These are phyloP conservation scores for Fragaria ananassa DNA, from an alignment of 306 rosid species.

Conservation along the genomic window DNA sequence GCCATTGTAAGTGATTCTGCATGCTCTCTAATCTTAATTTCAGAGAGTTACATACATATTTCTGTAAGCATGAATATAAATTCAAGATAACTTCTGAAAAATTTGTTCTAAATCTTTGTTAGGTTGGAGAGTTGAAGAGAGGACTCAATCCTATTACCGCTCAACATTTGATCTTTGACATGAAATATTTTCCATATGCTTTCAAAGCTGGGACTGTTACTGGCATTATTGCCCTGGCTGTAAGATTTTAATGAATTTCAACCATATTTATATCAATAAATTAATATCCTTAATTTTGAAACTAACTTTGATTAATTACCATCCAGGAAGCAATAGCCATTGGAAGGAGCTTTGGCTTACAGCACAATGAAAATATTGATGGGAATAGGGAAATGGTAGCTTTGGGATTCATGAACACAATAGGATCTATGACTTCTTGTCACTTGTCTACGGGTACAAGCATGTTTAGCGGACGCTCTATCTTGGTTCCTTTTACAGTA, in stretches of 20 bases:
- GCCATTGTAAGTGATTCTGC: constrained; percentile 35
- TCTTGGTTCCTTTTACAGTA: too few species aligned
- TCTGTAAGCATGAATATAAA: too few species aligned
- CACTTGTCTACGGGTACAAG: constrained; percentile 78
- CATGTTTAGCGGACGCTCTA: too few species aligned
- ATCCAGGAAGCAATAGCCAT: constrained; percentile 93
- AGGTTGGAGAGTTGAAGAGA: constrained; percentile 79
- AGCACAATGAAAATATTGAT: constrained; percentile 67
- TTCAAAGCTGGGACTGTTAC: constrained; percentile 51
- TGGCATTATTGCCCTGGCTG: constrained; percentile 74
- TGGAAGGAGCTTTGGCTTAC: constrained; percentile 78
- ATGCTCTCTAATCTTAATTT: not conserved
- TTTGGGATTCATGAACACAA: constrained; percentile 76
- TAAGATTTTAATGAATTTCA: constrained; percentile 27
- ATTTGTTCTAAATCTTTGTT: not conserved
- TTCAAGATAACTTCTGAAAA: too few species aligned
- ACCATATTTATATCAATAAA: not conserved
- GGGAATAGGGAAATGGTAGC: constrained; percentile 94
- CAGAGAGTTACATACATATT: too few species aligned
- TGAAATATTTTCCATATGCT: constrained; percentile 42
- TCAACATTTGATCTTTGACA: constrained; percentile 44
- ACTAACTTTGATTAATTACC: not conserved
- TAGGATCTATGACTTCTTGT: constrained; percentile 83
- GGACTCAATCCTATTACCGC: constrained; percentile 74
- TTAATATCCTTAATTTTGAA: too few species aligned